Base-by-base conservation (phyloP, 2,329 filamentous ascomycete genomes). In the Rugonectria rugulosa region DNA sequence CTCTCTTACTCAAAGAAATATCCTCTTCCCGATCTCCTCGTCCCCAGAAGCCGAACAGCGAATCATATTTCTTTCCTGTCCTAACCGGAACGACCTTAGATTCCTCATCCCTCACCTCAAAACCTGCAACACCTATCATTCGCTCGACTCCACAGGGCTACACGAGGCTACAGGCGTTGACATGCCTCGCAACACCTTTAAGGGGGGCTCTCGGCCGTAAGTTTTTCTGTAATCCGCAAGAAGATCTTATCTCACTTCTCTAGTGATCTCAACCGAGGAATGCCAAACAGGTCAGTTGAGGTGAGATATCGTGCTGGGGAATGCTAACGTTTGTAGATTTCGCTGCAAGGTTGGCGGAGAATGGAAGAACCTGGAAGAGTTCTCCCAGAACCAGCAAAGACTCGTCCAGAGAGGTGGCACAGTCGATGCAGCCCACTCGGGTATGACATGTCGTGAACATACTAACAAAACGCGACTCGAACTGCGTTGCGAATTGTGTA, bases 371-470 rank as follows among this genome's bases (percentile, higher is more conserved):
- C 46, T 70, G 3, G 42, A 59, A 3, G 58, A 56, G 4, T 77
- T 76, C 52, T 75, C 73, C 5, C 64, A 63, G 6, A 68, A 55
- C 4, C 72, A 77, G 44, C 70, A 70, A 45, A 64, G 61, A 15
- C 46, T 68, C 6, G 41, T 74, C 10, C 54, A 64, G 10, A 15
- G 42, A 14, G 63, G 66, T 17, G 53, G 54, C 3, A 40, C 34
- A 5, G 36, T 72, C n/a, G 57, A 73, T 19, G 53, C 72, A 1
- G 66, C 66, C 1, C 70, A 71, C 36, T 70, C 67, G 1, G 73
- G 73, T 23, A 76, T 77, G 73, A 66, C 66, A 0, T 77, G 75
- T 41, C 64, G 65, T 7, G 68, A 73, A 5, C 75, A 77, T 46
- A 63, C 65, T 1, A 56, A 68, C 2, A 64, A 64, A 6, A 40